Evolutionary conservation across 306 rosid species (phyloP).

Genomic region (Arachis stenosperma): DNA sequence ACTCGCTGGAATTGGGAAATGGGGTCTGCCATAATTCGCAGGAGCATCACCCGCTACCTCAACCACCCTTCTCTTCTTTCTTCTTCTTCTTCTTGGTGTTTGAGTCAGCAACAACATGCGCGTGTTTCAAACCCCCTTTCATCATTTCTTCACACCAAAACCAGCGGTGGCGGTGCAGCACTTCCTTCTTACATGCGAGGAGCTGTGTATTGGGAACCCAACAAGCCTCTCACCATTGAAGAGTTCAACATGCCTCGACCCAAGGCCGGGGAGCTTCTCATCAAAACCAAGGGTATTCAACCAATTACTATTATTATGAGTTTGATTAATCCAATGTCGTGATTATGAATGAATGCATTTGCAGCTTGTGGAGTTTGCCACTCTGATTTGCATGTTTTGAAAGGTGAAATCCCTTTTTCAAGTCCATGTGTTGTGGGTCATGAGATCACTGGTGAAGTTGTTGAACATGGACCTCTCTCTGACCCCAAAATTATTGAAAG

Average conservation of each 20-base stretch:
- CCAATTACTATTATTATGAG: too few relatives aligned
- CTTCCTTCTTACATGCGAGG: slow-evolving; percentile 84
- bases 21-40: slow-evolving; percentile 43
- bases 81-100: neutral
- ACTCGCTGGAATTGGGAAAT: slow-evolving; percentile 13
- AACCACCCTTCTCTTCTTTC: slow-evolving; percentile 17
- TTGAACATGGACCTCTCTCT: slow-evolving; percentile 67
- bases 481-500: slow-evolving; percentile 60
- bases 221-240: slow-evolving; percentile 82
- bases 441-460: slow-evolving; percentile 92
- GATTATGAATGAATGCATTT: slow-evolving; percentile 35
- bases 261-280: slow-evolving; percentile 85
- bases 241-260: slow-evolving; percentile 87
- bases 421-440: slow-evolving; percentile 92
- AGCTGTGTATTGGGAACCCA: slow-evolving; percentile 78
- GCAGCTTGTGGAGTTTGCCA: slow-evolving; percentile 94
- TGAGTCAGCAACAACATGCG: slow-evolving; percentile 11
- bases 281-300: slow-evolving; percentile 68
- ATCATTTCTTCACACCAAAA: slow-evolving; percentile 20
- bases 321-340: too few relatives aligned
- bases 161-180: slow-evolving; percentile 41
- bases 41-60: slow-evolving; percentile 26
- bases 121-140: slow-evolving; percentile 21
- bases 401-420: slow-evolving; percentile 85
- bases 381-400: slow-evolving; percentile 94